Percentiles rank a stretch among this genome's conserved stretches.
phyloP scores from a whole-genome alignment of 2,329 filamentous ascomycete genomes.

The Aspergillaceae sp. region DNA sequence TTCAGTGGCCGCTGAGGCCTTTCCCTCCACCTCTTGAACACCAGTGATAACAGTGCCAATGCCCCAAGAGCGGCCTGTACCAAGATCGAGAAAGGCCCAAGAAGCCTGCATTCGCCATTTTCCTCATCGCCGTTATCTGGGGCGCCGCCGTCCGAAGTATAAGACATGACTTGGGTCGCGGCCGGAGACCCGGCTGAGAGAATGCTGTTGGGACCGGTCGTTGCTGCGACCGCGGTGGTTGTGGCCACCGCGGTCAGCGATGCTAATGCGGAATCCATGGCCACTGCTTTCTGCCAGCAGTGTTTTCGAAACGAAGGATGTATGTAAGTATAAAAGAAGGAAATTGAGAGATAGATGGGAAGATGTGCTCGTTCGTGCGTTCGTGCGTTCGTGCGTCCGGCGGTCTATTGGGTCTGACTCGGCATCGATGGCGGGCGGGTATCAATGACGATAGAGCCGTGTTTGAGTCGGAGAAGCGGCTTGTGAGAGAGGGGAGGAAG shows the following conservation, averaged over 20 bases:
- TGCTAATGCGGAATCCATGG: neutral
- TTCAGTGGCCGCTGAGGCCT: conserved; percentile 83
- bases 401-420: too few species aligned
- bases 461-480: too few species aligned
- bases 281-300: neutral
- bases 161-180: conserved; percentile 13
- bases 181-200: neutral
- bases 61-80: conserved; percentile 80
- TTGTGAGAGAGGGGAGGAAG: too few species aligned
- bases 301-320: neutral
- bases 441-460: too few species aligned
- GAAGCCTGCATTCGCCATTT: conserved; percentile 71
- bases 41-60: conserved; percentile 74
- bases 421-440: too few species aligned
- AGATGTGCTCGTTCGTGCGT: too few species aligned
- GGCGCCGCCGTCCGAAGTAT: conserved; percentile 13
- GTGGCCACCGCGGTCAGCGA: conserved; percentile 1
- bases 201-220: neutral
- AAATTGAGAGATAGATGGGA: neutral
- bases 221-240: conserved; percentile 7
- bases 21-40: conserved; percentile 90
- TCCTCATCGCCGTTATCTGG: conserved; percentile 35
- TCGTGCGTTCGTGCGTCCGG: too few species aligned
- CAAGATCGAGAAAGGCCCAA: conserved; percentile 83
- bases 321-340: neutral